phyloP scores from a whole-genome alignment of 805 yeast genomes.

The Huiozyma naganishii region DNA sequence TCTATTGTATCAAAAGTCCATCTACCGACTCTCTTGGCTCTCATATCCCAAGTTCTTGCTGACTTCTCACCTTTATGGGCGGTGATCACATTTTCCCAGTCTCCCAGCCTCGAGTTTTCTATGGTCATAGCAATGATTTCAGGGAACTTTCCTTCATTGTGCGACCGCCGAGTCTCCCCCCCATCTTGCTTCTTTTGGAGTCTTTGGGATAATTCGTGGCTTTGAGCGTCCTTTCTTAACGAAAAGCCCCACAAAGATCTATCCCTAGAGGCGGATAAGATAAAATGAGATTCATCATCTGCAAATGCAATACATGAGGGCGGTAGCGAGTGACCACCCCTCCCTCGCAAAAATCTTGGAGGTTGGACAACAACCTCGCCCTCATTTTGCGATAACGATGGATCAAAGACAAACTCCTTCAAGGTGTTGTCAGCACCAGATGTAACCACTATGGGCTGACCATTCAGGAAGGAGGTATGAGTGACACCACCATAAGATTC shows the following conservation, averaged over 20 bases:
- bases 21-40: constrained; percentile 69
- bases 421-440: constrained; percentile 85
- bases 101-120: constrained; percentile 65
- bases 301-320: constrained; percentile 70
- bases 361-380: constrained; percentile 58
- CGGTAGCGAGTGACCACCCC: constrained; percentile 97
- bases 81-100: constrained; percentile 89
- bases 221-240: constrained; percentile 89
- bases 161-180: constrained; percentile 45
- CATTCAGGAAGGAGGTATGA: constrained; percentile 64
- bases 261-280: constrained; percentile 81
- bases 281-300: constrained; percentile 68
- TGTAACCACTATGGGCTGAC: constrained; percentile 84
- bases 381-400: constrained; percentile 52
- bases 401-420: constrained; percentile 89
- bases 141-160: constrained; percentile 57
- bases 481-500: constrained; percentile 71
- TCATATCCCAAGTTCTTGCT: constrained; percentile 88
- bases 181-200: constrained; percentile 36
- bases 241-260: constrained; percentile 85
- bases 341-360: constrained; percentile 80
- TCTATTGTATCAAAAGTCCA: constrained; percentile 66
- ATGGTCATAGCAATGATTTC: constrained; percentile 63
- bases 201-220: constrained; percentile 84
- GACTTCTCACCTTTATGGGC: constrained; percentile 73